Evolutionary conservation across 1,139 yeast genomes (phyloP).

Genomic region (Yamadazyma diddensiae): DNA sequence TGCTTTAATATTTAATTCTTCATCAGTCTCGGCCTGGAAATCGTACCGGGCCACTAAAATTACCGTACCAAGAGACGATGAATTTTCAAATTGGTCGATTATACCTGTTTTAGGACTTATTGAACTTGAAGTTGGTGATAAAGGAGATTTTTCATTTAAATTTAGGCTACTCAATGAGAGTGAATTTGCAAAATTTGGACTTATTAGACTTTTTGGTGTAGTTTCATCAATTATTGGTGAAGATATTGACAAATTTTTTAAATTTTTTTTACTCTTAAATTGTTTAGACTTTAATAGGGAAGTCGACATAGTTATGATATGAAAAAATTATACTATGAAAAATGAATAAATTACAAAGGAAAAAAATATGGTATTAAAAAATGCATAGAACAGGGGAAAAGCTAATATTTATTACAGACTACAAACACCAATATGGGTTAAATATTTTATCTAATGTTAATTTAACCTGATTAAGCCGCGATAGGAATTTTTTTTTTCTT

Average conservation of each 20-base stretch:
- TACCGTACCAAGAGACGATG: constrained; percentile 12
- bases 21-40: constrained; percentile 32
- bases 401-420: neutral
- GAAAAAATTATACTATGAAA: too few relatives aligned
- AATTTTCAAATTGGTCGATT: constrained; percentile 2
- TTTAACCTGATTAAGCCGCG: neutral
- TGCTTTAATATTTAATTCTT: constrained; percentile 31
- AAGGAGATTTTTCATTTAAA: neutral
- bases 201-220: constrained; percentile 4
- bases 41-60: constrained; percentile 35
- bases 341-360: too few relatives aligned
- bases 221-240: constrained; percentile 18
- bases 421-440: neutral
- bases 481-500: neutral
- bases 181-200: constrained; percentile 5
- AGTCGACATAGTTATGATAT: constrained; percentile 21
- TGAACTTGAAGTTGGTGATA: constrained; percentile 2
- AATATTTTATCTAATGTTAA: neutral
- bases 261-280: constrained; percentile 24
- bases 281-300: constrained; percentile 29
- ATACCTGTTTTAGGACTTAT: constrained; percentile 3
- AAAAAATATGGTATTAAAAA: neutral
- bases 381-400: neutral
- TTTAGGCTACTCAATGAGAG: constrained; percentile 5
- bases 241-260: constrained; percentile 29